Evolutionary conservation across 1,284 basidiomycete species (phyloP).

Genomic region (Ustilago xerochloae): DNA sequence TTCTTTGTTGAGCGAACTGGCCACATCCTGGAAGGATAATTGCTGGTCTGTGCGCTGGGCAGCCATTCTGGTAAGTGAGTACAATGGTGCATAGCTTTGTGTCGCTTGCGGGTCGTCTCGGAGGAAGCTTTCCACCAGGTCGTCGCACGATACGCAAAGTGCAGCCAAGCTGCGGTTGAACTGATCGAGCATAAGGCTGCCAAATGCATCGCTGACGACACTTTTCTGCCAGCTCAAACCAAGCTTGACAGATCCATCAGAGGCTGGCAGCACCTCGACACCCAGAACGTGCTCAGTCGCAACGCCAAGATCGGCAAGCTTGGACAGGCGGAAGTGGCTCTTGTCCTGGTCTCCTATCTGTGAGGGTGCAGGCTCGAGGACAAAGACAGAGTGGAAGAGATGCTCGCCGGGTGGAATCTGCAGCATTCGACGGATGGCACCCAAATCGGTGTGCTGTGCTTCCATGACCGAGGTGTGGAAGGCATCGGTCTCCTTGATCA

Average conservation of each 20-base stretch:
- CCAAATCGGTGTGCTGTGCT: constrained; percentile 49
- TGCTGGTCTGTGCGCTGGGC: neutral
- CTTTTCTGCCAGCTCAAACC: constrained; percentile 48
- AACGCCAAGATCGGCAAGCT: constrained; percentile 52
- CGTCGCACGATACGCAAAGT: constrained; percentile 25
- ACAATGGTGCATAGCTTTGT: neutral
- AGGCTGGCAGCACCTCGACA: constrained; percentile 52
- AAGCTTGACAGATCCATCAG: constrained; percentile 39
- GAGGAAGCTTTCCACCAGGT: constrained; percentile 9
- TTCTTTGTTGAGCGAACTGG: constrained; percentile 12
- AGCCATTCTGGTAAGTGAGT: constrained; percentile 5
- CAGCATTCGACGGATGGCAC: constrained; percentile 59
- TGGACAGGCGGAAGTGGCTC: constrained; percentile 21
- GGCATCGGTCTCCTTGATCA: constrained; percentile 40
- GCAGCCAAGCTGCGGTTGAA: constrained; percentile 43
- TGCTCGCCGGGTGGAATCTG: constrained; percentile 49
- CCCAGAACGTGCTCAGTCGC: constrained; percentile 63
- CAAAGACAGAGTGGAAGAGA: constrained; percentile 66
- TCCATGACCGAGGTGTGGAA: constrained; percentile 51
- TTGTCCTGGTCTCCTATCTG: neutral
- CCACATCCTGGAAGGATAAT: constrained; percentile 5
- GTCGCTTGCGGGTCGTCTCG: neutral
- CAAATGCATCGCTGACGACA: constrained; percentile 40
- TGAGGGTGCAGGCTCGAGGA: constrained; percentile 54
- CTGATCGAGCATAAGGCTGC: constrained; percentile 47